Conservation (phyloP, 768 basidiomycete species). For the Boletus insuetus region DNA sequence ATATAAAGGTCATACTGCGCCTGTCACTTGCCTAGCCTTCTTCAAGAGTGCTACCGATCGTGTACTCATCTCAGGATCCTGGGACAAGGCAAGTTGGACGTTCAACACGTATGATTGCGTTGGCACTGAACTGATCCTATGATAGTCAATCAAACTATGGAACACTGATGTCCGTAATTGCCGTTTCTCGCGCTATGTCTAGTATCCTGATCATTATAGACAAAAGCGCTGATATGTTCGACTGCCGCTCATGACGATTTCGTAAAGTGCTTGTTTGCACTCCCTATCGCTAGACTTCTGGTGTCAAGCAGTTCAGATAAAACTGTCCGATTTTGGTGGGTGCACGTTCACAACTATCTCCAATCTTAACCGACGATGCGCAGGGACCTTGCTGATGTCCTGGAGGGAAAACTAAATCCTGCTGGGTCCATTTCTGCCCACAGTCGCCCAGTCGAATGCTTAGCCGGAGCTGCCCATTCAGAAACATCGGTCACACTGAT, state of each 20-base stretch:
- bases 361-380: neutral
- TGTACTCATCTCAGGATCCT: conserved; percentile 84
- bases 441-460: conserved; percentile 81
- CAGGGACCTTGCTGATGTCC: conserved; percentile 64
- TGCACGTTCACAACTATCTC: neutral
- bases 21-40: conserved; percentile 82
- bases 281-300: conserved; percentile 63
- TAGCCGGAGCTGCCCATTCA: conserved; percentile 54
- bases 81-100: conserved; percentile 69
- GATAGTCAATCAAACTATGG: conserved; percentile 86
- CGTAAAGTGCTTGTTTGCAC: conserved; percentile 76
- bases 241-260: conserved; percentile 86
- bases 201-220: conserved; percentile 42
- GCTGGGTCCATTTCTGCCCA: conserved; percentile 78
- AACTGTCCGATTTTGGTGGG: conserved; percentile 80
- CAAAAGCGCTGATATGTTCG: conserved; percentile 64
- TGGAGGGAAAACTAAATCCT: conserved; percentile 41
- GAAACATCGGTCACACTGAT: conserved; percentile 55
- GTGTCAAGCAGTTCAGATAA: conserved; percentile 92
- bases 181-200: neutral
- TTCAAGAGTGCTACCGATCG: conserved; percentile 44
- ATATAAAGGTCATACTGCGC: conserved; percentile 83
- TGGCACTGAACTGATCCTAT: conserved; percentile 9
- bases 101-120: neutral
- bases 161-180: conserved; percentile 56